Conservation (phyloP, 345 rosid genomes). For the Noccaea caerulescens region DNA sequence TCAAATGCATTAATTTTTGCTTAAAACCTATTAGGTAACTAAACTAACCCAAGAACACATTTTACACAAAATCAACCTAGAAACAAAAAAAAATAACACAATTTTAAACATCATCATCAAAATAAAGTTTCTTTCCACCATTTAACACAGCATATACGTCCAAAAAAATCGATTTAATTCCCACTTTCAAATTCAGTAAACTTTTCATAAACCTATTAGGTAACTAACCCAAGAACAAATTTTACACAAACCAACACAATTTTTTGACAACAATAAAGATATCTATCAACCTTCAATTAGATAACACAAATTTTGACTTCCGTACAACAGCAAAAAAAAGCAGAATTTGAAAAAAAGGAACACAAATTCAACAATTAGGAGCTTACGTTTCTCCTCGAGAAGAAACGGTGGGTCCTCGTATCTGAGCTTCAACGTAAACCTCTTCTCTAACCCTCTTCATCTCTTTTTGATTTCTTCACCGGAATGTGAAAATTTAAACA, state of each 20-base stretch:
- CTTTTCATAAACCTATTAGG: background rate
- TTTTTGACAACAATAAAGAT: background rate
- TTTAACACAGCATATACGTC: background rate
- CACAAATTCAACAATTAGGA: background rate
- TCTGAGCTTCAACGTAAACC: constrained; percentile 62
- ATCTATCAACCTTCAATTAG: background rate
- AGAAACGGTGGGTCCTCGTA: constrained; percentile 65
- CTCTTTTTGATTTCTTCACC: constrained; percentile 25
- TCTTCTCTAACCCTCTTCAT: constrained; percentile 95
- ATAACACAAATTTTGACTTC: background rate
- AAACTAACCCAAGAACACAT: too few species aligned
- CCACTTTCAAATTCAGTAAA: background rate
- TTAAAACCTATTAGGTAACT: too few species aligned
- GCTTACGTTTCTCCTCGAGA: constrained; percentile 85
- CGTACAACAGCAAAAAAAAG: background rate
- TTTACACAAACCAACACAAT: background rate
- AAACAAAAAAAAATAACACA: too few species aligned
- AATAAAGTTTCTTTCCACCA: background rate
- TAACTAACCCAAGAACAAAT: constrained; percentile 16
- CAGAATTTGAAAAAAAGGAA: constrained; percentile 17
- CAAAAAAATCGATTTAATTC: background rate
- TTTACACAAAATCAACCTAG: too few species aligned
- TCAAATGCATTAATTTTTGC: background rate
- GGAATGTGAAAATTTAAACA: background rate
- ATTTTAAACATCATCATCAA: background rate